A percentile compares a stretch with the other conserved stretches of the same genome.
Evolutionary conservation across 1,139 yeast species (phyloP).

Genomic region (Zygotorulaspora mrakii): DNA sequence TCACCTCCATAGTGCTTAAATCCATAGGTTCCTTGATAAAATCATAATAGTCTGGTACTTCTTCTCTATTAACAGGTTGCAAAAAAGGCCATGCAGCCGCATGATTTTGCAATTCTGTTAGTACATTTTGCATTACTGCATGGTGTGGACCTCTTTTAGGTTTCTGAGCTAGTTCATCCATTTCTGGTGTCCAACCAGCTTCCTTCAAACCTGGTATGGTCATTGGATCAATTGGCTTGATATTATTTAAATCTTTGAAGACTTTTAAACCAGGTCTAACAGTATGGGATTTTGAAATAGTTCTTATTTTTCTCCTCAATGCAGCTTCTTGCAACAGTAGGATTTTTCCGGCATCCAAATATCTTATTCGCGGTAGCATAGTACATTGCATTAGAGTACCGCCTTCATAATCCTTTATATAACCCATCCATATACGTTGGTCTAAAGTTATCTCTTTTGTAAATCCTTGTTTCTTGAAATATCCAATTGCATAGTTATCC

Average conservation of each 20-base stretch:
- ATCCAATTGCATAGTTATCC: slow-evolving; percentile 97
- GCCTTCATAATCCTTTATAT: slow-evolving; percentile 97
- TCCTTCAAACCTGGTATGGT: slow-evolving; percentile 84
- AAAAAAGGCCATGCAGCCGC: slow-evolving; percentile 99
- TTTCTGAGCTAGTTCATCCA: slow-evolving; percentile 93
- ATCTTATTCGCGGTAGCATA: slow-evolving; percentile 84
- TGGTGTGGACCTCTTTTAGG: slow-evolving; percentile 95
- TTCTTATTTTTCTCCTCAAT: slow-evolving; percentile 75
- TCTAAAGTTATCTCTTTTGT: slow-evolving; percentile 90
- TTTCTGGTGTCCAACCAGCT: slow-evolving; percentile 97
- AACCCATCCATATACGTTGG: slow-evolving; percentile 93
- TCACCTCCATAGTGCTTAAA: slow-evolving; percentile 88
- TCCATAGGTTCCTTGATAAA: slow-evolving; percentile 99
- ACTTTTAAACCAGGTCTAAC: slow-evolving; percentile 77
- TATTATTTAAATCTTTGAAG: slow-evolving; percentile 54
- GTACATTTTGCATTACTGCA: slow-evolving; percentile 83
- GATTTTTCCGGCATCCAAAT: slow-evolving; percentile 84
- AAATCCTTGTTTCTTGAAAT: slow-evolving; percentile 96
- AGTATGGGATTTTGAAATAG: slow-evolving; percentile 73
- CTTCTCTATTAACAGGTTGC: slow-evolving; percentile 87
- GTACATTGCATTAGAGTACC: slow-evolving; percentile 98
- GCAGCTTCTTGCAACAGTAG: slow-evolving; percentile 87
- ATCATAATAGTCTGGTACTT: slow-evolving; percentile 94
- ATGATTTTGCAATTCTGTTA: slow-evolving; percentile 86
- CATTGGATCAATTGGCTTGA: slow-evolving; percentile 62